Evolutionary conservation across 805 yeast genomes (phyloP).

Genomic region (Wickerhamomyces silvicola): DNA sequence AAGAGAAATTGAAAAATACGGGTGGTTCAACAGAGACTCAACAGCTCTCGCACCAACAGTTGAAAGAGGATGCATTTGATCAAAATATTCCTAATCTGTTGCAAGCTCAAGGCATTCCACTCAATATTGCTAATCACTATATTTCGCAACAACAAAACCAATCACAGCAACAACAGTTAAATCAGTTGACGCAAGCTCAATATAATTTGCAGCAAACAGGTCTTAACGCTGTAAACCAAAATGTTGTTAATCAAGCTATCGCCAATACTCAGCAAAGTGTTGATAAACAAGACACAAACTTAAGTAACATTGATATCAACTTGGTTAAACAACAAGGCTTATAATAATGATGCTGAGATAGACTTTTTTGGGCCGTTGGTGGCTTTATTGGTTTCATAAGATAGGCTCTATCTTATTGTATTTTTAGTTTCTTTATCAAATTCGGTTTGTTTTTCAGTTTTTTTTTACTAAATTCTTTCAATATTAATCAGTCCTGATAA

Average conservation of each 20-base stretch:
- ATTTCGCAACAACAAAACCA: slow-evolving; percentile 7
- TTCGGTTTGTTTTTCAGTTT: neutral
- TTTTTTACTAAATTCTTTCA: neutral
- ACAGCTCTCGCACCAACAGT: slow-evolving; percentile 10
- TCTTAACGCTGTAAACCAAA: slow-evolving; percentile 7
- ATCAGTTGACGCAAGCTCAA: slow-evolving; percentile 6
- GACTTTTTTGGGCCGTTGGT: neutral
- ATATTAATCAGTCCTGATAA: no score
- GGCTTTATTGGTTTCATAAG: neutral
- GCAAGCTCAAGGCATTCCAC: slow-evolving; percentile 10
- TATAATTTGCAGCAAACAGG: slow-evolving; percentile 5
- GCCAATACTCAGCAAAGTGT: slow-evolving; percentile 20
- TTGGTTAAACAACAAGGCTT: slow-evolving; percentile 21
- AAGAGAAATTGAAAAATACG: slow-evolving; percentile 16
- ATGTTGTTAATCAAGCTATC: slow-evolving; percentile 20
- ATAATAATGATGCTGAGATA: neutral
- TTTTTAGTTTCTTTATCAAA: neutral
- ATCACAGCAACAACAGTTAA: slow-evolving; percentile 5
- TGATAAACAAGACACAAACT: slow-evolving; percentile 14
- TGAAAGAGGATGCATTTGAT: slow-evolving; percentile 17
- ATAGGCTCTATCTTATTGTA: neutral
- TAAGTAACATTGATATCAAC: slow-evolving; percentile 22
- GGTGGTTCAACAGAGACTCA: slow-evolving; percentile 3
- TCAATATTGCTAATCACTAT: slow-evolving; percentile 1
- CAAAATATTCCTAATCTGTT: slow-evolving; percentile 21